These are phyloP conservation scores for Hypoxylon crocopeplum DNA, from an alignment of 495 filamentous ascomycete species.

Conservation along the genomic window DNA sequence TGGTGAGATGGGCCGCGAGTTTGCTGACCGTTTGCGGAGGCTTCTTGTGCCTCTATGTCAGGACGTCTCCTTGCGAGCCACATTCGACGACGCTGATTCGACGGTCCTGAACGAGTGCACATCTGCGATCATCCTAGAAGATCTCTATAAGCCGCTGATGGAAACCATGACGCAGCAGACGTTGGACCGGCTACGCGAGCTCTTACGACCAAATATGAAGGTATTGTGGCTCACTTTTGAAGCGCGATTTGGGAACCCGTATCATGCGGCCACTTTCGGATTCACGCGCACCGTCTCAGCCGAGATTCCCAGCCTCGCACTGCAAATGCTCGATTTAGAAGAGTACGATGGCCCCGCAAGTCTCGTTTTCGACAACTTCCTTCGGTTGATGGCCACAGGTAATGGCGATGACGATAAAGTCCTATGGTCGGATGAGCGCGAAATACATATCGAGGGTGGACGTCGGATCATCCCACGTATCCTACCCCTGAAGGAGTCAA, in stretches of 20 bases:
- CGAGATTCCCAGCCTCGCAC: slow-evolving; percentile 45
- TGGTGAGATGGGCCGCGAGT: slow-evolving; percentile 12
- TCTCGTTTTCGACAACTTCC: slow-evolving; percentile 38
- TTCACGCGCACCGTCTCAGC: slow-evolving; percentile 51
- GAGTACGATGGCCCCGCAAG: slow-evolving; percentile 19
- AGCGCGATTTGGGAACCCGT: slow-evolving; percentile 37
- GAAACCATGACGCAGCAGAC: slow-evolving; percentile 42
- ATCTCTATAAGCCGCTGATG: slow-evolving; percentile 47
- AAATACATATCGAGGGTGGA: slow-evolving; percentile 45
- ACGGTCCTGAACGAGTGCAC: slow-evolving; percentile 24
- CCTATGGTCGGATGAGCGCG: slow-evolving; percentile 45
- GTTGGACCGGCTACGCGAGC: slow-evolving; percentile 40
- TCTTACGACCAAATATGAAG: slow-evolving; percentile 47
- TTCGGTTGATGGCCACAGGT: slow-evolving; percentile 26
- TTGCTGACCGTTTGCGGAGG: slow-evolving; percentile 23
- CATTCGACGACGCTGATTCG: slow-evolving; percentile 33
- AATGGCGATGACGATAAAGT: background rate
- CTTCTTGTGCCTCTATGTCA: slow-evolving; percentile 30
- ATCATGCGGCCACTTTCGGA: slow-evolving; percentile 50
- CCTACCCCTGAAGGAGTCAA: slow-evolving; percentile 46
- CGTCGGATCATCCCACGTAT: slow-evolving; percentile 46
- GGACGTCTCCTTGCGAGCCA: slow-evolving; percentile 18
- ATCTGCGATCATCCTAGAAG: slow-evolving; percentile 45
- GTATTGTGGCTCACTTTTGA: slow-evolving; percentile 49
- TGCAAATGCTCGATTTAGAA: slow-evolving; percentile 53